A percentile compares a stretch with the other conserved stretches of the same genome.
phyloP scores from a whole-genome alignment of 2,329 filamentous ascomycete genomes.

The Reticulascus tulasneorum region DNA sequence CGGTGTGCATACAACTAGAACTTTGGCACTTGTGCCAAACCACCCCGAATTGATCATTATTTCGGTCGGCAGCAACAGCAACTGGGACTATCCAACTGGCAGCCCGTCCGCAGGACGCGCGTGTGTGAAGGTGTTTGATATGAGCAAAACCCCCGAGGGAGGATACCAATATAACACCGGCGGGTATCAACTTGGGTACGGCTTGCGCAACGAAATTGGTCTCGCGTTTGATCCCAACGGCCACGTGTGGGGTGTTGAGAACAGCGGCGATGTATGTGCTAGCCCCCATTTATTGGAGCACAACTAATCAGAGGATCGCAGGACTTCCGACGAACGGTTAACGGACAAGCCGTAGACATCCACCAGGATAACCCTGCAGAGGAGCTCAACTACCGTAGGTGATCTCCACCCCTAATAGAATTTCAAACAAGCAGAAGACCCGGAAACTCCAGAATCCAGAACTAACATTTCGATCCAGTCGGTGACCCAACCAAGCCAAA shows the following conservation, averaged over 20 bases:
- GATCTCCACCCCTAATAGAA: too few species aligned
- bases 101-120: constrained; percentile 28
- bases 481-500: constrained; percentile 22
- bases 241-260: too few species aligned
- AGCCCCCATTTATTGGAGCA: background rate
- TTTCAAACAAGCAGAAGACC: too few species aligned
- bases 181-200: constrained; percentile 33
- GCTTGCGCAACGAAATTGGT: constrained; percentile 59
- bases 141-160: constrained; percentile 25
- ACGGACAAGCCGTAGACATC: constrained; percentile 41
- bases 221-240: constrained; percentile 43
- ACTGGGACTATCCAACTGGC: constrained; percentile 30
- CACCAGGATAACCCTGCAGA: constrained; percentile 60
- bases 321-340: constrained; percentile 42
- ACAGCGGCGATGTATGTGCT: too few species aligned
- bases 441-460: background rate
- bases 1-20: constrained; percentile 32
- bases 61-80: constrained; percentile 31
- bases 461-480: constrained; percentile 18
- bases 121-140: constrained; percentile 38
- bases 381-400: constrained; percentile 56
- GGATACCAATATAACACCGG: constrained; percentile 33
- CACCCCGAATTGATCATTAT: constrained; percentile 32
- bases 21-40: constrained; percentile 28
- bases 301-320: constrained; percentile 29